These are phyloP conservation scores for Hawksworthiomyces lignivorus DNA, from an alignment of 2,329 filamentous ascomycete genomes.

Conservation along the genomic window DNA sequence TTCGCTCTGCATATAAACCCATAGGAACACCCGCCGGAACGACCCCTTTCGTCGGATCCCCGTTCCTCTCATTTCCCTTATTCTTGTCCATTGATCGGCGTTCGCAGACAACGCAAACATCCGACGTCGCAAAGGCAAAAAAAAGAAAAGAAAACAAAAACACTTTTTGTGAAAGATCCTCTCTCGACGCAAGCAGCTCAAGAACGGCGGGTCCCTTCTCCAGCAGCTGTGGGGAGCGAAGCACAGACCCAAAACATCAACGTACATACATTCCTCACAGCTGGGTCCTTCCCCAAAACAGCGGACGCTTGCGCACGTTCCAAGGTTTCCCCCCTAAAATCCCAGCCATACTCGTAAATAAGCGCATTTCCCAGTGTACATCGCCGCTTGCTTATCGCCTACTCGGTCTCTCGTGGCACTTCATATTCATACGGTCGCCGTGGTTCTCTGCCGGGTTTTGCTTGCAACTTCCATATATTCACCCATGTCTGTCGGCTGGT, in stretches of 20 bases:
- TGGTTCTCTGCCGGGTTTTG: too few relatives aligned
- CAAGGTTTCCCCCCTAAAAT: too few relatives aligned
- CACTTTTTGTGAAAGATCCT: too few relatives aligned
- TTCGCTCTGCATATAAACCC: slow-evolving; percentile 5
- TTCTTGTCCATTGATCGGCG: neutral
- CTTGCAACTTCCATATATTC: too few relatives aligned
- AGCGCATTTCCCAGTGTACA: too few relatives aligned
- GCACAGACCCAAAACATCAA: neutral
- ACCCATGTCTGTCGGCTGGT: slow-evolving; percentile 3
- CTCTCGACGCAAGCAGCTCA: too few relatives aligned
- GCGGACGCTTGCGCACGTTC: neutral
- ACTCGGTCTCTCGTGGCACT: too few relatives aligned
- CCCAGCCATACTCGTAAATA: too few relatives aligned
- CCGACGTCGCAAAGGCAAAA: slow-evolving; percentile 1
- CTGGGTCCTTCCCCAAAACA: too few relatives aligned
- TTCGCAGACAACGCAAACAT: slow-evolving; percentile 1
- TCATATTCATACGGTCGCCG: too few relatives aligned
- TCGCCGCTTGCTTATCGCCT: too few relatives aligned
- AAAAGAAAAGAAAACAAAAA: neutral
- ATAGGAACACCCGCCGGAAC: slow-evolving; percentile 1
- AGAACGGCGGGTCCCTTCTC: slow-evolving; percentile 3
- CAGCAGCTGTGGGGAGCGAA: neutral
- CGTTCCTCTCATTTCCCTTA: neutral
- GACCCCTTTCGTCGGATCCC: neutral
- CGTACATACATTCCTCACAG: too few relatives aligned